Base-by-base conservation (phyloP, 208 protist species). In the Leishmania tarentolae region DNA sequence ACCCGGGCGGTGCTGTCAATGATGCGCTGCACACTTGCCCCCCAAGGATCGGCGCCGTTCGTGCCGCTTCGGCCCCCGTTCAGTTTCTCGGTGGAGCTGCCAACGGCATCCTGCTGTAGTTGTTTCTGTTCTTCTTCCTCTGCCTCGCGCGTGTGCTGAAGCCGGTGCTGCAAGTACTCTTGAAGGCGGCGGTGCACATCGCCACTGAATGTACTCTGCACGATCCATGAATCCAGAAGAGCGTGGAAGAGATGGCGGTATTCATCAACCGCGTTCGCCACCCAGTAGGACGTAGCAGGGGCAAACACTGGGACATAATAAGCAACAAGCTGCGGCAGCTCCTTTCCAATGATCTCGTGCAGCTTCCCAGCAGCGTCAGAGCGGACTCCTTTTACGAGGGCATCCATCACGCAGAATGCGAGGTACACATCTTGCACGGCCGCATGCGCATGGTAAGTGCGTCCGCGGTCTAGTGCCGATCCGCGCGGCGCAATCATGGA, bases 371-470 rank as follows among this genome's bases (percentile, higher is more conserved):
- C 83, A 0, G 79, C 82, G 3, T 82, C 75, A 24, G 75, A 70
- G 59, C 74, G 65, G 40, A 78, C 80, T 71, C 88, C 86, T 65
- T 93, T 93, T 40, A 95, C 70, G 7, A 94, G 75, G 19, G 86
- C 87, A 77, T 96, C 93, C 56, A 96, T 80, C 15, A 91, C 81
- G 71, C 91, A 94, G 47, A 94, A 94, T 21, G 91, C 81, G 21
- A 95, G 47, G 80, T 96, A 96, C 44, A 92, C 69, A 70, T 96
- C 91, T 77, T 96, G 93, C 65, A 95, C 83, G 21, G 76, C 88
- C 0, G 90, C 93, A 63, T 93, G 89, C 15, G 80, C 83, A 24
- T 80, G 75, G 83, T 96, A 96, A 31, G 86, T 79, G 1, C 79
- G 83, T 86, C 92, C 85, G 4, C 87, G 86, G 46, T 82, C 80